Base-by-base conservation (phyloP, 1,139 yeast genomes). In the Zygosaccharomyces pseudobailii region DNA sequence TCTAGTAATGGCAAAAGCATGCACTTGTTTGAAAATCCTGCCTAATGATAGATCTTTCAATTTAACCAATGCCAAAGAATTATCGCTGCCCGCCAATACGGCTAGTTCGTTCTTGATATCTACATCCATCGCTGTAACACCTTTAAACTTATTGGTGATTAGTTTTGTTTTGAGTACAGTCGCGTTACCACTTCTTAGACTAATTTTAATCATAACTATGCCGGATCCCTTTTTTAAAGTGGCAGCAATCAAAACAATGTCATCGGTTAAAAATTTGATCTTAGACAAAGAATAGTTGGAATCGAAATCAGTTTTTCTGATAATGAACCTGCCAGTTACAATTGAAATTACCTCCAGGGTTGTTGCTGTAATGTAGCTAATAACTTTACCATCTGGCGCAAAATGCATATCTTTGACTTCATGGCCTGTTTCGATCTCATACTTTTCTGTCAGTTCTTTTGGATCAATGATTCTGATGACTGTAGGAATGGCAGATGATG, bases 1-100 rank as follows among this genome's bases (percentile, higher is more conserved):
- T 43, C 79, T 75, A 0, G 97, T 90, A 45, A 90, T 82, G 8
- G 96, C 92, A 66, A 87, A 86, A 6, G 76, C 72, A 64, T 90
- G 97, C 42, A 84, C 81, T 51, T 83, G 77, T 43, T 75, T 74
- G 51, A 82, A 71, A 5, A 74, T 68, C 49, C 75, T 76, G 37
- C 81, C 59, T 8, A 74, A 68, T 42, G 74, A 72, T 48, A 87
- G 75, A 53, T 74, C 78, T 17, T 74, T 71, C 23, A 77, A 68
- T 39, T 76, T 76, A 5, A 82, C 67, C 9, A 86, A 60, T 1
- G 79, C 70, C 21, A 89, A 72, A 1, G 95, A 80, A 52, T 80
- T 76, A 56, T 87, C 92, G 53, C 87, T 84, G 1, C 92, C 87
- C 0, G 94, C 87, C 22, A 87, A 63, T 0, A 87, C 94, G 23